These are phyloP conservation scores for Diaporthe vexans DNA, from an alignment of 2,329 filamentous ascomycete species.

Conservation along the genomic window DNA sequence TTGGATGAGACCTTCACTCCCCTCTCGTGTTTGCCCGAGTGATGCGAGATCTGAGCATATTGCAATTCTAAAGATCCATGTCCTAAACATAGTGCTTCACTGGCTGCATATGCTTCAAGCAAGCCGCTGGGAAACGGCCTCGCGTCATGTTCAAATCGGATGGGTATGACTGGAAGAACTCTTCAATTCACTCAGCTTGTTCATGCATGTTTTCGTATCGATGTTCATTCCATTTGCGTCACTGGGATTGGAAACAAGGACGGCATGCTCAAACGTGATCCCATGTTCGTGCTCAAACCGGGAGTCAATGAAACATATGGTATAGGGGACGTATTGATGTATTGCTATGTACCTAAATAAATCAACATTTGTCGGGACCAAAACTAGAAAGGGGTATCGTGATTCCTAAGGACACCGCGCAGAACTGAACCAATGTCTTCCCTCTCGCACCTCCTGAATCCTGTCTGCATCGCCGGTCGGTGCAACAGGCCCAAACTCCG, in stretches of 20 bases:
- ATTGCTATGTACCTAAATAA: slow-evolving; percentile 5
- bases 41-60: neutral
- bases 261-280: neutral
- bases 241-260: neutral
- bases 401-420: slow-evolving; percentile 6
- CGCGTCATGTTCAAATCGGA: neutral
- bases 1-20: neutral
- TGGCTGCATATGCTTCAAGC: neutral
- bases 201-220: neutral
- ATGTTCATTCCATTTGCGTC: neutral
- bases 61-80: neutral
- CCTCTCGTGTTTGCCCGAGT: neutral
- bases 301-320: neutral
- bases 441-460: too few relatives aligned
- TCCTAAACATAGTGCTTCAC: neutral
- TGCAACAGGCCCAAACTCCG: neutral
- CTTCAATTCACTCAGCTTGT: neutral
- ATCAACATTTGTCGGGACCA: neutral
- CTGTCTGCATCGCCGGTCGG: too few relatives aligned
- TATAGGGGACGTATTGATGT: neutral
- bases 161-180: neutral
- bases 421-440: neutral
- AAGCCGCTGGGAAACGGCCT: neutral
- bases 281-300: neutral
- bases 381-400: slow-evolving; percentile 18